Conservation (phyloP, 306 rosid genomes). For the Macrotyloma uniflorum region DNA sequence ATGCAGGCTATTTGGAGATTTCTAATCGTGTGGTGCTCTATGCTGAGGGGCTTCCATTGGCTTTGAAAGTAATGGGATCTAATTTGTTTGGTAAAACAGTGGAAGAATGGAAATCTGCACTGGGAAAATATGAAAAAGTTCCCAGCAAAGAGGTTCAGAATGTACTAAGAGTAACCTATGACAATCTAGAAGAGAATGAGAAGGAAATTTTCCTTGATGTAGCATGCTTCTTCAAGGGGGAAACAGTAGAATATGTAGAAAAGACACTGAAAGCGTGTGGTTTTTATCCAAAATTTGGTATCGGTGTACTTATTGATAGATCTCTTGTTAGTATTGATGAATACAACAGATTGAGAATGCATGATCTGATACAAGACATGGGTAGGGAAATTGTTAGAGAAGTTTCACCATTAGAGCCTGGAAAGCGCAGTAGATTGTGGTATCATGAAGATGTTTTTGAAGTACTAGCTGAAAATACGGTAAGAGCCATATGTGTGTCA, state of each 20-base stretch:
- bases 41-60: conserved; percentile 54
- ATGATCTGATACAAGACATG: conserved; percentile 56
- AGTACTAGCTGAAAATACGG: conserved; percentile 41
- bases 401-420: conserved; percentile 46
- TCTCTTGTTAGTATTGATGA: conserved; percentile 41
- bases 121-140: conserved; percentile 30
- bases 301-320: conserved; percentile 43
- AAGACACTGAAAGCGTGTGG: conserved; percentile 41
- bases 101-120: conserved; percentile 38
- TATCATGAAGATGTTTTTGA: conserved; percentile 43
- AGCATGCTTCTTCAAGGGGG: conserved; percentile 54
- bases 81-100: conserved; percentile 34
- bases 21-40: conserved; percentile 35
- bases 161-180: conserved; percentile 38
- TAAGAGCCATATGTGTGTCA: conserved; percentile 19
- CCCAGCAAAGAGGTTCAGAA: conserved; percentile 43
- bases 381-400: conserved; percentile 48
- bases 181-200: conserved; percentile 21
- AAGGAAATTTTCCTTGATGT: conserved; percentile 43
- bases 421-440: conserved; percentile 47
- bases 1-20: conserved; percentile 31
- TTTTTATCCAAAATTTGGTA: conserved; percentile 34
- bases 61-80: conserved; percentile 43
- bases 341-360: conserved; percentile 44
- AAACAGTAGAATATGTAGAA: conserved; percentile 11